Evolutionary conservation across 1,139 yeast genomes (phyloP), one percentile per base, ranked within the genome.

Genomic region (Blastobotrys serpentis): DNA sequence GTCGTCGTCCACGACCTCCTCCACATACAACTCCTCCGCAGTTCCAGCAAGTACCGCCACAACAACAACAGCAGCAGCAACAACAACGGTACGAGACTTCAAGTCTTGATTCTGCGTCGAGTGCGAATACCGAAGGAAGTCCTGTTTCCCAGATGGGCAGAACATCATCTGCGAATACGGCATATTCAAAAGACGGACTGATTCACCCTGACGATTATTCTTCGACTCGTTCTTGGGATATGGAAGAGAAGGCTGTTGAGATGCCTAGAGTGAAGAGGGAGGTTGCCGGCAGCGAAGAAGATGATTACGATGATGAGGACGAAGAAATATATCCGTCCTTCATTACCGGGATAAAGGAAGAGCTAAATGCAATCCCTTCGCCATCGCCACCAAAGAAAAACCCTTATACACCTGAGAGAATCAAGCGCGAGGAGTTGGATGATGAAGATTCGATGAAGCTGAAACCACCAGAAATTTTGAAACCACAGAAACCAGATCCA

Each of bases 81-180:
- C 25, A n/a, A 11, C 40, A 23, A 5, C 23, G 16, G 13, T 7
- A 19, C 8, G 40, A 36, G 7, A 14, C 32, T 4, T 11, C 13
- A 11, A 29, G 32, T 29, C n/a, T 29, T 29, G 40, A 36, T 7
- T 11, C 23, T 3, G 40, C 3, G n/a, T 36, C 40, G 8, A 36
- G 40, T 11, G 4, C 13, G 18, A 42, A 37, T 38, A 29, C 32
- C 4, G 32, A 14, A 4, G 37, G 45, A 19, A 46, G 33, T 11
- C 25, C 43, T 19, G 32, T 42, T 4, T 43, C 51, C 1, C 47
- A 54, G 2, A 49, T 52, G 3, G 39, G 44, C 14, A 44, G 52
- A 11, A 46, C 51, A 5, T 44, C 52, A 2, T 50, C 55, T 3
- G 23, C 54, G 7, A 52, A 49, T 44, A 52, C 55, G 5, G 48